Evolutionary conservation across 768 basidiomycete species (phyloP).

Genomic region (Mycena polygramma): DNA sequence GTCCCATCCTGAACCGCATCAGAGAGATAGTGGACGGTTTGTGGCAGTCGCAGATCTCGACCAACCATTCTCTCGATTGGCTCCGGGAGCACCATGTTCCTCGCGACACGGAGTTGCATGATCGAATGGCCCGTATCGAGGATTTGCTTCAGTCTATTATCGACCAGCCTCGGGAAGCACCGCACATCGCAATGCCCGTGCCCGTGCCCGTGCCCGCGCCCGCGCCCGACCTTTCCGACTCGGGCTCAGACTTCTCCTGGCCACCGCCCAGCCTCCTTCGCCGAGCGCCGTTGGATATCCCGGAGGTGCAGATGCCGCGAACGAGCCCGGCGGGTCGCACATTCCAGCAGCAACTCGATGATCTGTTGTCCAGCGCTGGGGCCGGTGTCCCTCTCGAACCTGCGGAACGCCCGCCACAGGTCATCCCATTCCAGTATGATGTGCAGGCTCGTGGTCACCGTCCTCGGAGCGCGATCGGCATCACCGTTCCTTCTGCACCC

Average conservation of each 20-base stretch:
- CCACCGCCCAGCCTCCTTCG: conserved; percentile 17
- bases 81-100: conserved; percentile 64
- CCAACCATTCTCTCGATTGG: conserved; percentile 73
- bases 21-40: conserved; percentile 71
- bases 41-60: conserved; percentile 70
- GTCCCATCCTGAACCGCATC: conserved; percentile 24
- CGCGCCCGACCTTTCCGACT: conserved; percentile 2
- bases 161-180: conserved; percentile 47
- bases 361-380: conserved; percentile 64
- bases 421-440: conserved; percentile 69
- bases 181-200: conserved; percentile 17
- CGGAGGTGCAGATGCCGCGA: conserved; percentile 52
- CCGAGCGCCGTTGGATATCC: conserved; percentile 26
- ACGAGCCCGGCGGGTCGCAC: conserved; percentile 64
- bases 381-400: conserved; percentile 53
- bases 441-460: conserved; percentile 29
- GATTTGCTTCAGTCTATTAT: conserved; percentile 57
- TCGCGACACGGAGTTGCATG: conserved; percentile 53
- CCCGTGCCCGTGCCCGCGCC: conserved; percentile 17
- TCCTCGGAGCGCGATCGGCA: conserved; percentile 30
- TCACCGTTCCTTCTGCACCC: conserved; percentile 9
- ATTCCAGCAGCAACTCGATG: conserved; percentile 71
- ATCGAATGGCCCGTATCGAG: conserved; percentile 62
- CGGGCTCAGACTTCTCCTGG: conserved; percentile 2
- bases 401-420: conserved; percentile 62